These are phyloP conservation scores for Fraxinus paxiana DNA, from an alignment of 305 asterid genomes.

Conservation along the genomic window DNA sequence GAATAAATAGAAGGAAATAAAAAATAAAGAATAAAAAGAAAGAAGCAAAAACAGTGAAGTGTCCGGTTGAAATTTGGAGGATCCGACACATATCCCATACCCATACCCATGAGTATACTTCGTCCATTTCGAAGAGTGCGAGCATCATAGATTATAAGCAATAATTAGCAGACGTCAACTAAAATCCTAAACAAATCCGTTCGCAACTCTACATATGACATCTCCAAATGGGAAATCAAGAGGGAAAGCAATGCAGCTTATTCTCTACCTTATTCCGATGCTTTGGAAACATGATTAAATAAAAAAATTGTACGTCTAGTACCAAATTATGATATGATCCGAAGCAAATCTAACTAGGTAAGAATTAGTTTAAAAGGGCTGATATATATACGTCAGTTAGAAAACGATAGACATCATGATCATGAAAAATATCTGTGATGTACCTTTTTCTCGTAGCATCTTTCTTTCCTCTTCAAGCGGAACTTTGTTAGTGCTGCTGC, in stretches of 20 bases:
- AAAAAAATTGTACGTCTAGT: background rate
- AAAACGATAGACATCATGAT: background rate
- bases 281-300: background rate
- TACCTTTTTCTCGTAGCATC: conserved; percentile 90
- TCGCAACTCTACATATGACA: background rate
- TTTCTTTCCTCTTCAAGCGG: conserved; percentile 76
- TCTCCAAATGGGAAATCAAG: background rate
- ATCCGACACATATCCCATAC: no score
- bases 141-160: background rate
- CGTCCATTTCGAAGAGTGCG: no score
- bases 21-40: no score
- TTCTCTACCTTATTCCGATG: background rate
- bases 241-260: background rate
- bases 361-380: background rate
- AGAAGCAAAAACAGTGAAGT: no score
- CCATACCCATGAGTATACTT: no score
- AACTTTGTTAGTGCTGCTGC: conserved; percentile 75
- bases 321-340: background rate
- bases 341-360: background rate
- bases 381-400: background rate
- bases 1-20: no score
- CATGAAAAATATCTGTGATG: background rate
- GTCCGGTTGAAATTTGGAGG: no score
- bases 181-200: background rate
- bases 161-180: background rate